Base-by-base conservation (phyloP, 306 rosid species). In the Albizia julibrissin region DNA sequence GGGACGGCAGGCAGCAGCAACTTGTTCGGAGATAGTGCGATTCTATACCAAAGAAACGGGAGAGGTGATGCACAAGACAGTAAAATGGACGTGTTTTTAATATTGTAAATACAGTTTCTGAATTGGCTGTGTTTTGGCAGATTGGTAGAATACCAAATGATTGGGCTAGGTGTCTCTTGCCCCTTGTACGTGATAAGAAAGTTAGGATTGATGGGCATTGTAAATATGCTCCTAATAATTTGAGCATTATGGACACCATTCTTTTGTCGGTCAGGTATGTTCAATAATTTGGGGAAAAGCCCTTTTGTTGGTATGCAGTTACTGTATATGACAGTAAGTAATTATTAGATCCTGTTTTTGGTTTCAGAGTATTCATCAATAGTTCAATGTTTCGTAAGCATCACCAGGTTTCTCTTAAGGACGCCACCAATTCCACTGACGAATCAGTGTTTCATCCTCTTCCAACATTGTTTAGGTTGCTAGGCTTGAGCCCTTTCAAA, bases 61-160 rank as follows among this genome's bases (percentile, higher is more conserved):
- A 69, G 98, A 95, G 98, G 98, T 95, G 89, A 79, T 65, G 58
- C 22, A 16, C 5, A 15, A 37, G 9, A 15, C 24, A 6, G 62
- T n/a, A 72, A 18, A 47, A 46, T 31, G 56, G 24, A 18, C 22
- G 10, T 8, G 16, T 69, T 74, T 50, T 21, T 37, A 31, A 15
- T 34, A 69, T 34, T 72, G 24, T 44, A 27, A 13, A 40, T 82
- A 10, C 34, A 62, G 76, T 81, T 84, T 77, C 82, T 77, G 19
- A n/a, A 69, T 65, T 70, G 61, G 66, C 80, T 82, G 79, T 6
- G 2, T 52, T 87, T 56, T 80, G 83, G 78, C 88, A 95, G 98
- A 89, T 93, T 81, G 98, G 98, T 80, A 81, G 98, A 84, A 95
- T 95, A 87, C 98, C 98, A 0, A 95, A 93, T 13, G 98, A 93